Conservation (phyloP, 163 green algal genomes). For the Scenedesmus sp. region DNA sequence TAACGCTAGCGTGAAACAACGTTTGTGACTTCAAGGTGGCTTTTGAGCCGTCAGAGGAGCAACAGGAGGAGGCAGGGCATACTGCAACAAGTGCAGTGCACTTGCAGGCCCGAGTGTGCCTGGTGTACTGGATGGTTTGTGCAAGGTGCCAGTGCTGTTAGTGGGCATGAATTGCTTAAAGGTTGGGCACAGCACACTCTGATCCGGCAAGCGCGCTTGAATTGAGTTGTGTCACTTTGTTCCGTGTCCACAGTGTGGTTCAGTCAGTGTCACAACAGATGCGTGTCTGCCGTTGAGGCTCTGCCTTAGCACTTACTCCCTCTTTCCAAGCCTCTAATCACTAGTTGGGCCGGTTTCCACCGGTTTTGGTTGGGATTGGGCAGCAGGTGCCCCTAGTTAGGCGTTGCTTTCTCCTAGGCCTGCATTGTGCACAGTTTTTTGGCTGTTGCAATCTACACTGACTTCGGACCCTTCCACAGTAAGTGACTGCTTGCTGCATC, state of each 20-base stretch:
- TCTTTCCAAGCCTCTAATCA: background rate
- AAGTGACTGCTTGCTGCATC: background rate
- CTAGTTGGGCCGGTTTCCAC: background rate
- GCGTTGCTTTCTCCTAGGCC: slow-evolving; percentile 2
- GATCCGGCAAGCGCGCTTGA: background rate
- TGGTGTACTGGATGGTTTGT: no score
- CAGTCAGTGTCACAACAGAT: background rate
- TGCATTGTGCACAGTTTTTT: background rate
- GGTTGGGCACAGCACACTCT: background rate
- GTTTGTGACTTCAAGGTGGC: background rate
- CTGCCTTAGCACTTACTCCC: background rate
- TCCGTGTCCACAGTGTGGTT: slow-evolving; percentile 1
- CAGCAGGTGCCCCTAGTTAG: background rate
- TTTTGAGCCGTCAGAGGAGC: background rate
- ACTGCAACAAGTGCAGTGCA: background rate
- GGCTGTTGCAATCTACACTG: background rate
- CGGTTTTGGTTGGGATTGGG: background rate
- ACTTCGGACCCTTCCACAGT: background rate
- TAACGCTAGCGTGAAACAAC: no score
- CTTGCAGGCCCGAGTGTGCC: no score
- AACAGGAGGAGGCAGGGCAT: background rate
- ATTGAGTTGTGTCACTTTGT: background rate
- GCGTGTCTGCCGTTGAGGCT: background rate
- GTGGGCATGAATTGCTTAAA: background rate
- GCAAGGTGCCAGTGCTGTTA: background rate